Conservation (phyloP, 768 basidiomycete genomes). For the Xerocomus spinulosus region DNA sequence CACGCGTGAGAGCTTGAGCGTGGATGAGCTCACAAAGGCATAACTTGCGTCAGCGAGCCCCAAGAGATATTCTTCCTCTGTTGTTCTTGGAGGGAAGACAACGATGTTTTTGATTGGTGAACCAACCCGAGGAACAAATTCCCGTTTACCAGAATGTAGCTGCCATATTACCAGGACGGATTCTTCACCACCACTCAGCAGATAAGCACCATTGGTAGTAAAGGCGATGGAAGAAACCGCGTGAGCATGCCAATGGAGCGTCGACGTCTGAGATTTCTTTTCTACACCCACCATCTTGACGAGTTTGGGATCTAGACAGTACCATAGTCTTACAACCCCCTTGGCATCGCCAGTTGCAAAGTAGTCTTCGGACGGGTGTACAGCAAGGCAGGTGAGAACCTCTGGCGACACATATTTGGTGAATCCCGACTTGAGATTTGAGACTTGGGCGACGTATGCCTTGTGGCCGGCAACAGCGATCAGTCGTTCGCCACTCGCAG, state of each 20-base stretch:
- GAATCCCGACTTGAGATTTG: conserved; percentile 59
- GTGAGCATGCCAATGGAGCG: conserved; percentile 96
- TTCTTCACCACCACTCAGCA: conserved; percentile 94
- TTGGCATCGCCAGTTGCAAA: conserved; percentile 91
- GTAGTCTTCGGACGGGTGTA: conserved; percentile 87
- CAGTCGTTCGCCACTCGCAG: conserved; percentile 74
- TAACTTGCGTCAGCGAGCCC: conserved; percentile 79
- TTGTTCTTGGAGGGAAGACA: conserved; percentile 44
- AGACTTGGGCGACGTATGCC: conserved; percentile 64
- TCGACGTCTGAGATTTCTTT: conserved; percentile 78
- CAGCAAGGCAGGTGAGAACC: conserved; percentile 74
- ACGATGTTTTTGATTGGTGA: conserved; percentile 75
- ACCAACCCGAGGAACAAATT: conserved; percentile 90
- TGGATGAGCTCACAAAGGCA: conserved; percentile 66
- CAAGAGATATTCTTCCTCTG: conserved; percentile 84
- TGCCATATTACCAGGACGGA: conserved; percentile 98
- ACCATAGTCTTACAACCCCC: conserved; percentile 88
- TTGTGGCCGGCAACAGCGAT: conserved; percentile 72
- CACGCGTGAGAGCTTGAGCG: conserved; percentile 65
- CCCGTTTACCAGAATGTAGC: conserved; percentile 78
- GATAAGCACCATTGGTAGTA: conserved; percentile 85
- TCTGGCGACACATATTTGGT: conserved; percentile 83
- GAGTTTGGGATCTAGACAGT: conserved; percentile 69
- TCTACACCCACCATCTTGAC: conserved; percentile 57
- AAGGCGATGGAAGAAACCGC: conserved; percentile 84